These are phyloP conservation scores for Suhomyces emberorum DNA, from an alignment of 805 yeast genomes.

Conservation along the genomic window DNA sequence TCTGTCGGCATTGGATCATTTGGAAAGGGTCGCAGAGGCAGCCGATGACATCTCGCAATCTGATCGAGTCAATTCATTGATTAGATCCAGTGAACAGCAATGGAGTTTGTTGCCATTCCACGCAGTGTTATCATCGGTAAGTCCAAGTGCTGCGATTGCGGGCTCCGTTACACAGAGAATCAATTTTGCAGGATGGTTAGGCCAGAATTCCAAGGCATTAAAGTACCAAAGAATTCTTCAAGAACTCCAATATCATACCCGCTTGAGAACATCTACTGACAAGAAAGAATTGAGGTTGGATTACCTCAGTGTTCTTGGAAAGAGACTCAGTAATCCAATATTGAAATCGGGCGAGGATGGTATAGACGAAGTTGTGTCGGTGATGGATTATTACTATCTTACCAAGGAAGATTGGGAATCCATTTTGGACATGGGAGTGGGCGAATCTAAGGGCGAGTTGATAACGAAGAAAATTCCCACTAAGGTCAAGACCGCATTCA, in stretches of 20 bases:
- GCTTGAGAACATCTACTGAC: conserved; percentile 75
- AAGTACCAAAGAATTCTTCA: conserved; percentile 78
- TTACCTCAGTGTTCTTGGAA: conserved; percentile 64
- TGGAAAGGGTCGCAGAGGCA: conserved; percentile 68
- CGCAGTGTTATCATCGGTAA: conserved; percentile 79
- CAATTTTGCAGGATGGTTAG: conserved; percentile 82
- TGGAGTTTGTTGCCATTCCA: conserved; percentile 94
- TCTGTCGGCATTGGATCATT: conserved; percentile 40
- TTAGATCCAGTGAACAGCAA: conserved; percentile 87
- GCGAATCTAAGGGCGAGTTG: conserved; percentile 40
- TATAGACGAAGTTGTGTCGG: conserved; percentile 58
- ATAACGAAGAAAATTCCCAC: conserved; percentile 65
- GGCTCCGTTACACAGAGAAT: conserved; percentile 69
- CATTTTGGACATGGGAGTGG: conserved; percentile 79
- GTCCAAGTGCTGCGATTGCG: conserved; percentile 71
- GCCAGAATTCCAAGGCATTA: conserved; percentile 81
- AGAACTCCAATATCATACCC: conserved; percentile 83
- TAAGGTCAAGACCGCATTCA: conserved; percentile 78
- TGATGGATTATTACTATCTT: conserved; percentile 81
- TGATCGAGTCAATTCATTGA: conserved; percentile 75
- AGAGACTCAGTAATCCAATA: conserved; percentile 59
- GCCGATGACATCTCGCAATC: conserved; percentile 85
- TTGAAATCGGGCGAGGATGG: conserved; percentile 56
- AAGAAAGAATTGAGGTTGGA: conserved; percentile 71
- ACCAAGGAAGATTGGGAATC: conserved; percentile 93